A percentile compares a stretch with the other conserved stretches of the same genome.
Evolutionary conservation across 805 yeast species (phyloP).

Genomic region (Yamadazyma tumulicola): DNA sequence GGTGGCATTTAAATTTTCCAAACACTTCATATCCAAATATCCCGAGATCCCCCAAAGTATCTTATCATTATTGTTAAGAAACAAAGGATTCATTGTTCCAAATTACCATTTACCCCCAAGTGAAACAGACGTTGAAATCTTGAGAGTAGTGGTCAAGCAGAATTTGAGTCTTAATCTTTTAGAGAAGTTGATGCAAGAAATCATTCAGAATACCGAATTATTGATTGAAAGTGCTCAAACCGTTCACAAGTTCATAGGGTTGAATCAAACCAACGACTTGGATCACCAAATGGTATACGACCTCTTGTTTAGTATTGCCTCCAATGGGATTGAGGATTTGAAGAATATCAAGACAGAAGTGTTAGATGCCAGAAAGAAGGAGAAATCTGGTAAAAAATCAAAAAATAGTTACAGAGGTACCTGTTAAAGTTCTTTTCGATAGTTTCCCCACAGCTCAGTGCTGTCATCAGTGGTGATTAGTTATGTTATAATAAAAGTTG

Average conservation of each 20-base stretch:
- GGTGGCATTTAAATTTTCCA: constrained; percentile 76
- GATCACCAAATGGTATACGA: constrained; percentile 40
- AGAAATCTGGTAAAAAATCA: no score
- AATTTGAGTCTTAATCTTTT: constrained; percentile 60
- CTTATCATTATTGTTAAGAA: constrained; percentile 67
- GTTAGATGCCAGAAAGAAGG: no score
- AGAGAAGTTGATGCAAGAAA: constrained; percentile 61
- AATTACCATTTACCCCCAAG: constrained; percentile 80
- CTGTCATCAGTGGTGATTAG: no score
- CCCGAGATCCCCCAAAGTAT: constrained; percentile 83
- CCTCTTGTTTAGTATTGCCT: constrained; percentile 52
- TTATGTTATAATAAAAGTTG: no score
- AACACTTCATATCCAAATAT: constrained; percentile 51
- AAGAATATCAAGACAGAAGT: constrained; percentile 19
- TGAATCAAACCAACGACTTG: constrained; percentile 15
- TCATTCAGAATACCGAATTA: constrained; percentile 49
- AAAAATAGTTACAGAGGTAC: constrained; percentile 35
- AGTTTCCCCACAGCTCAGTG: no score
- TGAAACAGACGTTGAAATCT: constrained; percentile 55
- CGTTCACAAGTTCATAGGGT: constrained; percentile 25
- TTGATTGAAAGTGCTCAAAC: constrained; percentile 46
- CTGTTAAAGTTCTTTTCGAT: no score
- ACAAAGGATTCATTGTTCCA: constrained; percentile 83
- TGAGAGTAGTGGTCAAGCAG: constrained; percentile 79
- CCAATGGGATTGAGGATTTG: constrained; percentile 47